Base-by-base conservation (phyloP, 768 basidiomycete genomes). In the Mycena amicta region DNA sequence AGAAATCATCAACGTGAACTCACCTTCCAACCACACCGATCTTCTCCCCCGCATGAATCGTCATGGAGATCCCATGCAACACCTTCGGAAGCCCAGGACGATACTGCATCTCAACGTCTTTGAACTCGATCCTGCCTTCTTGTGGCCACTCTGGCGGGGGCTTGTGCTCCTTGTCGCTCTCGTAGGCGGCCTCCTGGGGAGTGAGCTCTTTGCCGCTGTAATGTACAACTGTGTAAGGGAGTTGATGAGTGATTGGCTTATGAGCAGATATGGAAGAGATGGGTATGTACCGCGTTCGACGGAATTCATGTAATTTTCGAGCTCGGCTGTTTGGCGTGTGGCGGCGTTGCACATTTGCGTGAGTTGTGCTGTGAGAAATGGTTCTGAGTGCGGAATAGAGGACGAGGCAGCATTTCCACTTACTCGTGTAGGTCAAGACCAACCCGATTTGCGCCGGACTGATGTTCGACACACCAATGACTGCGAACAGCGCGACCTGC, bases 1-100 rank as follows among this genome's bases (percentile, higher is more conserved):
- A 51, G 1, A 53, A 31, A 8, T 18, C 20, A 53, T 55, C 31
- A 16, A n/a, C n/a, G n/a, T n/a, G n/a, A n/a, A n/a, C n/a, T n/a
- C n/a, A n/a, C n/a, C n/a, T n/a, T n/a, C n/a, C 89, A 8, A 92
- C 88, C 31, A 92, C 83, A 15, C 89, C 90, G 54, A 92, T 85
- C 75, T 90, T 90, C 72, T 93, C 89, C 0, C 87, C 86, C 0
- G 81, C 82, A 2, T 75, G 71, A 41, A 92, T 81, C n/a, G 72
- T 72, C 63, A 91, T 46, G 5, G 81, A 80, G 20, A 92, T 74
- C 0, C 83, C 83, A 63, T 85, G 85, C 37, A 93, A 76, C 2
- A 92, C 89, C 16, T 82, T 79, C 0, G 90, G 89, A 18, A 92
- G 75, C 3, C 86, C 88, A 0, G 84, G 80, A 22, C 91, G 75